A percentile compares a stretch with the other conserved stretches of the same genome.
These are phyloP conservation scores for Fusarium euwallaceae DNA, from an alignment of 2,329 filamentous ascomycete species.

Conservation along the genomic window DNA sequence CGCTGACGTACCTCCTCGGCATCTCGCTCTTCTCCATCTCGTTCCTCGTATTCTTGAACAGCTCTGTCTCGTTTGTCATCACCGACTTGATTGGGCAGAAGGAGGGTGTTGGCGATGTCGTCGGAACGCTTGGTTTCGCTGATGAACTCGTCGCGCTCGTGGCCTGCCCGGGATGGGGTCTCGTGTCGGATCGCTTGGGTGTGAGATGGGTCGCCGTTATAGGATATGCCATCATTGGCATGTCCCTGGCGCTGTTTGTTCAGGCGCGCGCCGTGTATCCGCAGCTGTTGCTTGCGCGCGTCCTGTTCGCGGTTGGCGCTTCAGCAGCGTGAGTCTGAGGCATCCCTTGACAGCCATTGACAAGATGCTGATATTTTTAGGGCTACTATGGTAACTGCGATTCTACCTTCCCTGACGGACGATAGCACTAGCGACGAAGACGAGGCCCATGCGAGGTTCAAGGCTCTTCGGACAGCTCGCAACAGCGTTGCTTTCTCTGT, in stretches of 20 bases:
- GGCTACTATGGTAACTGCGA: constrained; percentile 96
- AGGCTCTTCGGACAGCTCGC: constrained; percentile 58
- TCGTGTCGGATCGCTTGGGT: constrained; percentile 81
- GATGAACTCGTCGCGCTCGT: constrained; percentile 86
- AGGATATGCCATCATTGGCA: constrained; percentile 85
- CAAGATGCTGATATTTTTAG: constrained; percentile 51
- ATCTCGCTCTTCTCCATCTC: constrained; percentile 90
- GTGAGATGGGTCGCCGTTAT: constrained; percentile 79
- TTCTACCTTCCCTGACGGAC: constrained; percentile 79
- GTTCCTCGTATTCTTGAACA: constrained; percentile 91
- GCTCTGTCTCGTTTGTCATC: constrained; percentile 85
- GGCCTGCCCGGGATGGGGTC: constrained; percentile 84
- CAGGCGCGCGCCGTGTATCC: constrained; percentile 91
- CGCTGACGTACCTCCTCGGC: constrained; percentile 82
- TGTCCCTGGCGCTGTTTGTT: constrained; percentile 84
- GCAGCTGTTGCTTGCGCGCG: constrained; percentile 83
- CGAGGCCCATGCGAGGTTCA: constrained; percentile 46
- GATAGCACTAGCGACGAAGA: constrained; percentile 54
- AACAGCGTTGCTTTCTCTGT: constrained; percentile 75
- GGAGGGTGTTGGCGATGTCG: constrained; percentile 80
- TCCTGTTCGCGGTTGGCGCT: constrained; percentile 91
- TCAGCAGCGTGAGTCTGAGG: constrained; percentile 77
- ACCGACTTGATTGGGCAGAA: constrained; percentile 84
- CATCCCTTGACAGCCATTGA: not conserved
- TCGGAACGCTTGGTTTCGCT: constrained; percentile 86